These are phyloP conservation scores for Nematodospora anomalae DNA, from an alignment of 1,139 yeast species.

Conservation along the genomic window DNA sequence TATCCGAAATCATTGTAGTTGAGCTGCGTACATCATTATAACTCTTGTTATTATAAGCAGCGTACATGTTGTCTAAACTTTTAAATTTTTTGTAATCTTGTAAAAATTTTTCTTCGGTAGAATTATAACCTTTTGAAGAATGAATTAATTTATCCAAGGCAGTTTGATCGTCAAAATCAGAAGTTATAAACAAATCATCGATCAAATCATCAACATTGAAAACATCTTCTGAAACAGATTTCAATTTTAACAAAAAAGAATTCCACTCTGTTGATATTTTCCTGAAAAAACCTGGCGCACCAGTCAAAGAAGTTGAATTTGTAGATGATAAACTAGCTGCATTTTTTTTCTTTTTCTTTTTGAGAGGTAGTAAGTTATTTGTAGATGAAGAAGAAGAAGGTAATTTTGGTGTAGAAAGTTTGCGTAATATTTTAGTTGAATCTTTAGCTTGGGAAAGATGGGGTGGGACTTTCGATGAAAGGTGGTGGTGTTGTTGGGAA, in stretches of 20 bases:
- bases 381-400: neutral
- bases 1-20: conserved; percentile 6
- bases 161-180: conserved; percentile 29
- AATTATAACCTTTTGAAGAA: conserved; percentile 21
- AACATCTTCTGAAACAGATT: conserved; percentile 43
- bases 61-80: conserved; percentile 38
- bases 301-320: neutral
- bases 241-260: conserved; percentile 32
- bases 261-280: conserved; percentile 37
- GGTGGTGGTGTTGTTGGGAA: too few relatives aligned
- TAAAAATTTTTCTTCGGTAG: conserved; percentile 35
- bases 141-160: conserved; percentile 24
- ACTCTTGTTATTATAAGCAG: conserved; percentile 16
- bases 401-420: too few relatives aligned
- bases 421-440: too few relatives aligned
- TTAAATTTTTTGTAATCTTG: conserved; percentile 33
- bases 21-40: conserved; percentile 6
- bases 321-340: too few relatives aligned
- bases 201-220: conserved; percentile 42
- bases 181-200: conserved; percentile 43
- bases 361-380: neutral
- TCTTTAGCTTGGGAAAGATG: too few relatives aligned
- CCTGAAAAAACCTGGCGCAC: conserved; percentile 24
- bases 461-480: too few relatives aligned
- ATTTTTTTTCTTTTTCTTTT: conserved; percentile 4